These are phyloP conservation scores for Aspergillus fumigatus DNA, from an alignment of 2,329 filamentous ascomycete species.

Conservation along the genomic window DNA sequence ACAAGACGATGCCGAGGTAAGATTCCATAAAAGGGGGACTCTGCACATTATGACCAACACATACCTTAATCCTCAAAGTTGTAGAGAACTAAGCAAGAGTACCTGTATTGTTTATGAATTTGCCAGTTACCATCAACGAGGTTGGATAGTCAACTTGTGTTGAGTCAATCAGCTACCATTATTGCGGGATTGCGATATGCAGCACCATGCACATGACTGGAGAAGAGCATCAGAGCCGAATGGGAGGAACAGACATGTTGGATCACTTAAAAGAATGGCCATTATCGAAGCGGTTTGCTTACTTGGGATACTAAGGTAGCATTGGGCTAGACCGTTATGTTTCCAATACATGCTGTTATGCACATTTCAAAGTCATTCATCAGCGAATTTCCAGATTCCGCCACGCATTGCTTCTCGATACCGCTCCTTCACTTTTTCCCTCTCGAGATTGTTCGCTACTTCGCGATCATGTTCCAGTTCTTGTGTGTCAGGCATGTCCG, in stretches of 20 bases:
- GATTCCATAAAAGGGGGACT: neutral
- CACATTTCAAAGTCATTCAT: constrained; percentile 53
- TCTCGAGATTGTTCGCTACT: constrained; percentile 61
- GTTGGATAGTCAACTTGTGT: too few species aligned
- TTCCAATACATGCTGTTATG: neutral
- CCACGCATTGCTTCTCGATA: constrained; percentile 77
- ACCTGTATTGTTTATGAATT: neutral
- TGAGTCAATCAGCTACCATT: too few species aligned
- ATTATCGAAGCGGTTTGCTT: too few species aligned
- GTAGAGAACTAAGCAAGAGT: neutral
- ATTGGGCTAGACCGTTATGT: neutral
- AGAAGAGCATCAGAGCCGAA: too few species aligned
- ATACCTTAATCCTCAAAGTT: neutral
- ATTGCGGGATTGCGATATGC: too few species aligned
- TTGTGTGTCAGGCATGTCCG: constrained; percentile 86
- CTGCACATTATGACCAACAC: neutral
- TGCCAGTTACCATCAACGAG: neutral
- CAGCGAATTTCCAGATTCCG: constrained; percentile 75
- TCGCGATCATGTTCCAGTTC: constrained; percentile 63
- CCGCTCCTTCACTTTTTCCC: constrained; percentile 63
- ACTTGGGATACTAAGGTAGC: neutral
- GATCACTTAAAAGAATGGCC: too few species aligned
- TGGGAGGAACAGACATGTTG: too few species aligned
- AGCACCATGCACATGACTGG: too few species aligned
- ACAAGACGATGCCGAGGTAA: constrained; percentile 21